Conservation (phyloP, 495 filamentous ascomycete species). For the Trichoderma erinaceum region DNA sequence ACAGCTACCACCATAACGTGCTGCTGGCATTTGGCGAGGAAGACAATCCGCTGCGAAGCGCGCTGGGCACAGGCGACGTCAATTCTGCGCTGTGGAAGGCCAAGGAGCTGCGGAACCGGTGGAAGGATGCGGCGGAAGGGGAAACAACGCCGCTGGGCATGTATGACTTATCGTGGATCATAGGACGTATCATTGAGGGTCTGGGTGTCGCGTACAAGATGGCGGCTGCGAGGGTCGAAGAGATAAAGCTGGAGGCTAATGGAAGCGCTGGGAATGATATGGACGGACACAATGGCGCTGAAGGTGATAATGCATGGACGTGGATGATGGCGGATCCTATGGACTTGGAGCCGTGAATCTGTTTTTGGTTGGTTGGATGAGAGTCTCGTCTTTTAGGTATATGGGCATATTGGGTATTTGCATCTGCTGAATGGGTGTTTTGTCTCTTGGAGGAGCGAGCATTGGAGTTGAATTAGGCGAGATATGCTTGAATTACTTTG, state of each 20-base stretch:
- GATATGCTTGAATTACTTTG: not conserved
- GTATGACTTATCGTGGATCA: constrained; percentile 16
- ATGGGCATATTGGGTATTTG: not conserved
- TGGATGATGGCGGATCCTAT: constrained; percentile 15
- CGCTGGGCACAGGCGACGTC: constrained; percentile 45
- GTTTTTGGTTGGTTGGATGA: not conserved
- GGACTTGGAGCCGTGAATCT: constrained; percentile 11
- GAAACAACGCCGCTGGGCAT: constrained; percentile 12
- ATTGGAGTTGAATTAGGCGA: not conserved
- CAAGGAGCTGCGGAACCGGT: constrained; percentile 60
- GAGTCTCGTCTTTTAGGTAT: not conserved
- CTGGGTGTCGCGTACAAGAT: not conserved
- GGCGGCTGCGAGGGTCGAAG: not conserved
- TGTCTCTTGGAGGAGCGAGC: no score
- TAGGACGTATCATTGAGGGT: not conserved
- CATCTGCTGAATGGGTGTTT: not conserved
- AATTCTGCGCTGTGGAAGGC: constrained; percentile 46
- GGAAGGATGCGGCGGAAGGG: constrained; percentile 53
- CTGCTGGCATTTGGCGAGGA: constrained; percentile 47
- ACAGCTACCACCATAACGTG: constrained; percentile 61
- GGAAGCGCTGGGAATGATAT: not conserved
- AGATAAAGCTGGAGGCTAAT: not conserved
- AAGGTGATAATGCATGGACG: not conserved
- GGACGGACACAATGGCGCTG: not conserved
- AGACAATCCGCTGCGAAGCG: constrained; percentile 43